Percentiles rank a stretch among this genome's conserved stretches.
Evolutionary conservation across 257 asterid species (phyloP).

Genomic region (Solanum okadae): DNA sequence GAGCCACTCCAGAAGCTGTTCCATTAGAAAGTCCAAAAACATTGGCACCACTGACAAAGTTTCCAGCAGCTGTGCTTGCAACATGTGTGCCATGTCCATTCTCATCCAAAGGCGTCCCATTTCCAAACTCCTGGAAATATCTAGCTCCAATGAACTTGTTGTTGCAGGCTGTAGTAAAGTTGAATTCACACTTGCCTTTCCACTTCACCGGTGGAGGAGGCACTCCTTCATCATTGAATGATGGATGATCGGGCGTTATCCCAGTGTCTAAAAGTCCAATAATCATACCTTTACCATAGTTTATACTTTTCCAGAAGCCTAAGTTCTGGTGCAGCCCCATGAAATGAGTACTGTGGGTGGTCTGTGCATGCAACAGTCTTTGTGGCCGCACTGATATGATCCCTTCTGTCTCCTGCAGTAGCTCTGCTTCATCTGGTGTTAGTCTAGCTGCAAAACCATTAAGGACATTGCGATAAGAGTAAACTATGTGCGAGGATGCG

Average conservation of each 20-base stretch:
- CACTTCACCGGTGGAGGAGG: constrained; percentile 13
- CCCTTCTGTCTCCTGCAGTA: constrained; percentile 2
- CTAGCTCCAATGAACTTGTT: constrained; percentile 27
- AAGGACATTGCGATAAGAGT: constrained; percentile 7
- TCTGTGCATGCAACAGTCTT: background rate
- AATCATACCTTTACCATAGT: constrained; percentile 21
- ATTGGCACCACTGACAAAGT: constrained; percentile 13
- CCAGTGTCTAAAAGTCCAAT: constrained; percentile 24
- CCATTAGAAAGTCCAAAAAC: constrained; percentile 15
- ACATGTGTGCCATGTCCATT: constrained; percentile 25
- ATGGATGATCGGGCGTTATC: constrained; percentile 9
- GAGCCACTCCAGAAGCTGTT: constrained; percentile 25
- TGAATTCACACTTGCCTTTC: constrained; percentile 22
- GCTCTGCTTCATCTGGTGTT: constrained; percentile 1
- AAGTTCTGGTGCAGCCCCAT: constrained; percentile 5
- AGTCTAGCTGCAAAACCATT: constrained; percentile 23
- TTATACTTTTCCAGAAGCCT: constrained; percentile 5
- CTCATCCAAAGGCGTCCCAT: constrained; percentile 1
- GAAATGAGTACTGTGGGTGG: constrained; percentile 7
- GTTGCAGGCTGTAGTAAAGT: background rate
- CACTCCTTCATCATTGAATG: constrained; percentile 10
- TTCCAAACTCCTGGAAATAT: background rate
- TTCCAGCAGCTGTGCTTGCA: constrained; percentile 22
- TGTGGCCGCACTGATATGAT: constrained; percentile 9
- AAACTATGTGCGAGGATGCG: background rate